Evolutionary conservation across 192 early-diverging fungal species (phyloP), one percentile per base, ranked within the genome.

Genomic region (Linnemannia hyalina): DNA sequence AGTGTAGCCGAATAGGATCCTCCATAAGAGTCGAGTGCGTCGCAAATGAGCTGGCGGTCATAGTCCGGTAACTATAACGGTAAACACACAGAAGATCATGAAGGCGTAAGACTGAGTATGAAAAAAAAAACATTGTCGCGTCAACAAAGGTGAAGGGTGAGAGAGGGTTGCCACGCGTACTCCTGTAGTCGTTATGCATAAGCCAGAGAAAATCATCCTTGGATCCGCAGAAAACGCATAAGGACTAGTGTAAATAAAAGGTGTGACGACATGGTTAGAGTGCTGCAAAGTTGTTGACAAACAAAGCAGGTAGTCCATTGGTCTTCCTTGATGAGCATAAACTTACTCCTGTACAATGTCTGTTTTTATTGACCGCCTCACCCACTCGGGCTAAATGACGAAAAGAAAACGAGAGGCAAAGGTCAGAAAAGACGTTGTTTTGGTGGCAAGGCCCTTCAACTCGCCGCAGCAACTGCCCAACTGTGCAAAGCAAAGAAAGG

Each of bases 141-240:
- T 32, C 29, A 29, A n/a, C 36, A n/a, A 68, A 68, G 36, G 46
- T 10, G 3, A 44, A 49, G 5, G n/a, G 41, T 7, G 60, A 26
- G 26, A 1, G 3, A 65, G 3, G 0, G 4, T 54, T 4, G 1
- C 23, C 1, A 10, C 15, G 49, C 84, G 41, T 70, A 81, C 84
- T 3, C 77, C 79, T 69, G 84, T 81, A 2, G 84, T 76, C 26
- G 84, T 68, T n/a, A 86, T n/a, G 4, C 80, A 65, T 1, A 81
- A n/a, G 9, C 84, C 84, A 11, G 84, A 86, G 44, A 86, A 86
- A 40, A 86, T 81, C 78, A 80, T 77, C 42, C 46, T 29, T 44
- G 84, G 84, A 18, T 86, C 80, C 10, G 79, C 79, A 9, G 84
- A 86, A 52, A 78, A 86, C 15, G 52, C 41, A 8, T 73, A 22